A percentile compares a stretch with the other conserved stretches of the same genome.
phyloP scores from a whole-genome alignment of 2,329 filamentous ascomycete species.

The Claviceps arundinis region DNA sequence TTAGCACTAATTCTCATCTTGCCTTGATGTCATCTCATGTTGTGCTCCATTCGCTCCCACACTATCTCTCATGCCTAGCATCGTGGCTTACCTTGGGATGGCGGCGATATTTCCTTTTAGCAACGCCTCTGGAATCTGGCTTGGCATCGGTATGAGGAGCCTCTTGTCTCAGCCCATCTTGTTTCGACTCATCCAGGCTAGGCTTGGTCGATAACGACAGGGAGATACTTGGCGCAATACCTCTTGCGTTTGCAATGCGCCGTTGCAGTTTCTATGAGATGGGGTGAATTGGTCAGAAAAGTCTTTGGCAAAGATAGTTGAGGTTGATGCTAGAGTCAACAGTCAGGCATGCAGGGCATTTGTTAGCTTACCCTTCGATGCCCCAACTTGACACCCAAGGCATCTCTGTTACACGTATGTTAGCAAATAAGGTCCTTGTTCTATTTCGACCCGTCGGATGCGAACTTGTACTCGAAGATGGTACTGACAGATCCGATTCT shows the following conservation, averaged over 20 bases:
- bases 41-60: too few relatives aligned
- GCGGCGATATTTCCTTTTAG: slow-evolving; percentile 63
- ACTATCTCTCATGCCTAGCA: neutral
- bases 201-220: slow-evolving; percentile 35
- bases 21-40: neutral
- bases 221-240: slow-evolving; percentile 41
- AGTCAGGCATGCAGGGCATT: too few relatives aligned
- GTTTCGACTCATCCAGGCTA: slow-evolving; percentile 40
- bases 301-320: slow-evolving; percentile 4
- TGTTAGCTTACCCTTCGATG: slow-evolving; percentile 56
- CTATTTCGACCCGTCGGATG: too few relatives aligned
- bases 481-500: slow-evolving; percentile 63
- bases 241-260: slow-evolving; percentile 62
- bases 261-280: slow-evolving; percentile 64
- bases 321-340: too few relatives aligned
- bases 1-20: neutral
- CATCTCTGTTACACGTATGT: slow-evolving; percentile 39
- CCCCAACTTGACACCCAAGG: slow-evolving; percentile 64
- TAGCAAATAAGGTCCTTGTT: slow-evolving; percentile 6
- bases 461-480: neutral
- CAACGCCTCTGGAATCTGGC: slow-evolving; percentile 29
- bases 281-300: slow-evolving; percentile 4
- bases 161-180: slow-evolving; percentile 39
- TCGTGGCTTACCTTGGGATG: slow-evolving; percentile 51
- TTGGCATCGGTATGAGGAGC: slow-evolving; percentile 31